Base-by-base conservation (phyloP, 1,284 basidiomycete species). In the Apiotrichum porosum region DNA sequence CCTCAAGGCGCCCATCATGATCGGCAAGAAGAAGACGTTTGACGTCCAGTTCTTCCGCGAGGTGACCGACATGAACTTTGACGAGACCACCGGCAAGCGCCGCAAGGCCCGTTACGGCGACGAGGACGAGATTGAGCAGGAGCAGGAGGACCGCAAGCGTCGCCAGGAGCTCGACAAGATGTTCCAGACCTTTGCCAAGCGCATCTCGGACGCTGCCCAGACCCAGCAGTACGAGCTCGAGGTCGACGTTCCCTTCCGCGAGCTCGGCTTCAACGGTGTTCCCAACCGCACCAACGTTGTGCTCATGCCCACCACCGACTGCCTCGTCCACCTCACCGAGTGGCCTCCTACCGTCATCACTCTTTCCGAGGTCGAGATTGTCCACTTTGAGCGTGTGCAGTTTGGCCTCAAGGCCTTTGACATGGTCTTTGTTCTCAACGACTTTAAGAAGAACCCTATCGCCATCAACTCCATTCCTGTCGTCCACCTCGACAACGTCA, bases 11-110 rank as follows among this genome's bases (percentile, higher is more conserved):
- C 95, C 95, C 3, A 98, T 98, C 72, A 93, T 98, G 81, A 87
- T 98, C 60, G 94, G 95, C 56, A 98, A 98, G 80, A 94, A 92
- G 76, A 98, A 98, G 75, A 86, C 93, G 8, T 54, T 91, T 85
- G 95, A 99, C 69, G 83, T 98, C 9, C 95, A 98, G 81, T 97
- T 98, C 75, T 95, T 88, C 78, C 88, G 95, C 21, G 95, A 99
- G 76, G 95, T 93, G 2, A 89, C 90, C 0, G 95, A 99, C 65
- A 91, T 94, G 31, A 89, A 94, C 59, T 98, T 97, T 66, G 95
- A 98, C 66, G 95, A 98, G 75, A 97, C 93, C 0, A 74, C 72
- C 10, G 97, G 97, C 68, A 83, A 92, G 59, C 98, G 97, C 74
- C 83, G 95, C 52, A 93, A 95, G 75, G 89, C 94, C 58, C 83